These are phyloP conservation scores for Colletotrichum cordylinicola DNA, from an alignment of 2,329 filamentous ascomycete species.

Conservation along the genomic window DNA sequence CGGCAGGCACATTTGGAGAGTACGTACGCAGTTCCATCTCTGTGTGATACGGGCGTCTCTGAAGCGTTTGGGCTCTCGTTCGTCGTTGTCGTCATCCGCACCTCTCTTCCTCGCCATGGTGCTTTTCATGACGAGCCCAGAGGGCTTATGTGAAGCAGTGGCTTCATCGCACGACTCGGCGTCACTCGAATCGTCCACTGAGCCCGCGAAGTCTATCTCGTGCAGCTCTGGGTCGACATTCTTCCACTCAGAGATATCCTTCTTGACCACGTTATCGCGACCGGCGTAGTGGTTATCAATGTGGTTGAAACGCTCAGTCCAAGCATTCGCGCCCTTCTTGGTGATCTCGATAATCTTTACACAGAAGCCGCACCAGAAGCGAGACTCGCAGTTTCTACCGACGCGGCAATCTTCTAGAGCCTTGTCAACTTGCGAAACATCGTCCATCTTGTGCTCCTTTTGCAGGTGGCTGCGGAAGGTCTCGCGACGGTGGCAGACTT, in stretches of 20 bases:
- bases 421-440: conserved; percentile 38
- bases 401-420: conserved; percentile 62
- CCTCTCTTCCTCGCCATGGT: not conserved
- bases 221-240: conserved; percentile 35
- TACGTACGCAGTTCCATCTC: conserved; percentile 37
- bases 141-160: not conserved
- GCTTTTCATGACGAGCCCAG: not conserved
- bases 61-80: conserved; percentile 2
- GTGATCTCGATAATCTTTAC: conserved; percentile 56
- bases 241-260: conserved; percentile 62
- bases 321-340: conserved; percentile 56
- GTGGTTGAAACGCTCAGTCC: conserved; percentile 68
- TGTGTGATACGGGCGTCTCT: conserved; percentile 12
- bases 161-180: not conserved
- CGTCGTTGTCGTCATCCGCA: conserved; percentile 17
- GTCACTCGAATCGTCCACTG: not conserved
- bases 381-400: conserved; percentile 66
- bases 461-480: conserved; percentile 68
- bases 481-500: conserved; percentile 63
- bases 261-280: conserved; percentile 41
- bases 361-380: conserved; percentile 93
- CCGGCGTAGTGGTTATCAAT: conserved; percentile 76
- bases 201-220: not conserved
- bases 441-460: conserved; percentile 48
- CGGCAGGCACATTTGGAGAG: not conserved